Evolutionary conservation across 805 yeast species (phyloP).

Genomic region (Starmerella stellata): DNA sequence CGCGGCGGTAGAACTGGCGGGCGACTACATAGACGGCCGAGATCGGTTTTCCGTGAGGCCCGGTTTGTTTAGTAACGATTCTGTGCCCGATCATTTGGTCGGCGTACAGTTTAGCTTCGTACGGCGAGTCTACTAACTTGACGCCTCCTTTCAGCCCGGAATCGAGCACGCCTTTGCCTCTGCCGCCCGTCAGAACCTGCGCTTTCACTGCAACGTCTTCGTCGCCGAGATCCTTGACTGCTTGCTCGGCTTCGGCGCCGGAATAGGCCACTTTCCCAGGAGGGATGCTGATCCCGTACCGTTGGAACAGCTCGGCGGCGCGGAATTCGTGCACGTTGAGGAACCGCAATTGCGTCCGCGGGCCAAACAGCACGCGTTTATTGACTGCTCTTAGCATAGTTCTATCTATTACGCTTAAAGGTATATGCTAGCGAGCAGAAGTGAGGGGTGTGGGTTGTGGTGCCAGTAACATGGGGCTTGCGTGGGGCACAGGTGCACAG

Average conservation of each 20-base stretch:
- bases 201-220: conserved; percentile 89
- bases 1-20: conserved; percentile 83
- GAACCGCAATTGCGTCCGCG: conserved; percentile 33
- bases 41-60: conserved; percentile 91
- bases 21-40: conserved; percentile 92
- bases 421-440: too few relatives aligned
- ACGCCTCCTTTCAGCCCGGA: conserved; percentile 95
- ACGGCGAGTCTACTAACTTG: conserved; percentile 65
- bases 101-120: conserved; percentile 74
- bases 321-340: conserved; percentile 91
- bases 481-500: too few relatives aligned
- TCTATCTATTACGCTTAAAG: too few relatives aligned
- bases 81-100: conserved; percentile 80
- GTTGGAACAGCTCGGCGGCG: conserved; percentile 68
- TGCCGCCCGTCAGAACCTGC: conserved; percentile 97
- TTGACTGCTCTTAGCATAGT: too few relatives aligned
- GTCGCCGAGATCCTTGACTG: conserved; percentile 54
- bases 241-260: conserved; percentile 68
- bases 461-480: too few relatives aligned
- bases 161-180: conserved; percentile 98
- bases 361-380: background rate
- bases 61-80: conserved; percentile 94
- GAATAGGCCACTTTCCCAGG: conserved; percentile 80
- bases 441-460: too few relatives aligned
- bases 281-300: conserved; percentile 82